Base-by-base conservation (phyloP, 2,329 filamentous ascomycete genomes). In the Ceratocystis variospora region DNA sequence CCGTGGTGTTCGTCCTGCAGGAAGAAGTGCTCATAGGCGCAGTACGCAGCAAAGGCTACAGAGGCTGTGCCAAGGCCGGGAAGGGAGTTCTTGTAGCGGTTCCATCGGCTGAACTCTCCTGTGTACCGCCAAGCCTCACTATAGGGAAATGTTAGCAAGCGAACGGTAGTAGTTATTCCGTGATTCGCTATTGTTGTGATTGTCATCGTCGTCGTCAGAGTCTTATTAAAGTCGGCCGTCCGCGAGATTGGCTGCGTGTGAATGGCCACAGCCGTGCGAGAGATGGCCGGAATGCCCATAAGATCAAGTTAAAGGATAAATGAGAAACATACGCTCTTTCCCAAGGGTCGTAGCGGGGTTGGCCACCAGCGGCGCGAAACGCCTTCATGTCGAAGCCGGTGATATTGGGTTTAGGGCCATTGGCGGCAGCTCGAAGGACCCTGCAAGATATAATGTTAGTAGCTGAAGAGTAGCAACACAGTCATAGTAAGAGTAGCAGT, bases 81-180 rank as follows among this genome's bases (percentile, higher is more conserved):
- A 75, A 99, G 90, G 70, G 85, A 81, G 73, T 83, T 80, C 79
- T 87, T 91, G 81, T 96, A 94, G 72, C 94, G 88, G 79, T 96
- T 96, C 79, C 81, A 88, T 72, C 93, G 85, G 70, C 87, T 87
- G 81, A 96, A 97, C 65, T 84, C 87, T 70, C 93, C 94, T 45
- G 83, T 86, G 81, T 96, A 96, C 77, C 94, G 84, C 94, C 94
- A 99, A 74, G 89, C 83, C 80, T 99, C 94, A 74, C 94, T 99
- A 75, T 70, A 45, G 28, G 4, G 17, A 22, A 59, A 8, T 25
- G 55, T 59, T 59, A 59, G 55, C 55, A 59, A 33, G 55, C 25
- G 5, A 17, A 17, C 5, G 31, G 8, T 37, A 17, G 37, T 2
- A 1, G 3, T 41, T 41, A 10, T 41, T 5, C 10, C 37, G 12